phyloP scores from a whole-genome alignment of 2,329 filamentous ascomycete species.

The Cordyceps fumosorosea region DNA sequence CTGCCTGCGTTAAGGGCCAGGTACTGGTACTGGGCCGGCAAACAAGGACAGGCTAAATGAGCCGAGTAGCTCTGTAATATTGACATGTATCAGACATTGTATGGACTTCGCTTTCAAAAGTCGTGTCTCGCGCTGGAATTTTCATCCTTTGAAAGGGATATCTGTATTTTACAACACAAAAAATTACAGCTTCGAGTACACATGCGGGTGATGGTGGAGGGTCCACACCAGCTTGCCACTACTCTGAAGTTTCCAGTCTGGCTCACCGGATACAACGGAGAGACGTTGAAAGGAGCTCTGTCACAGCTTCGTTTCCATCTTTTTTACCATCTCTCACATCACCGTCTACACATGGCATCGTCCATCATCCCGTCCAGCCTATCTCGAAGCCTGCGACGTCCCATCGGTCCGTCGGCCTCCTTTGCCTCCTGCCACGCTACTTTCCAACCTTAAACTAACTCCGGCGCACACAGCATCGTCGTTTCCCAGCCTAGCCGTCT shows the following conservation, averaged over 20 bases:
- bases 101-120: too few relatives aligned
- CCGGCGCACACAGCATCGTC: not conserved
- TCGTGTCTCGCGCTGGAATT: too few relatives aligned
- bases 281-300: not conserved
- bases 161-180: too few relatives aligned
- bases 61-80: not conserved
- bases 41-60: not conserved
- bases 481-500: not conserved
- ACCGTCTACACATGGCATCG: constrained; percentile 1
- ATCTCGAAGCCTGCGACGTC: not conserved
- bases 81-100: not conserved
- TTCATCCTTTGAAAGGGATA: too few relatives aligned
- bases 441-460: not conserved
- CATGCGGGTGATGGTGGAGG: not conserved
- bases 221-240: not conserved
- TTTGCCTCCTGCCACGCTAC: not conserved
- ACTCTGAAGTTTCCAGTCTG: not conserved
- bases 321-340: not conserved
- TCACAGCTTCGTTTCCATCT: not conserved
- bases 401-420: constrained; percentile 8
- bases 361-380: not conserved
- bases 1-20: not conserved
- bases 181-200: too few relatives aligned
- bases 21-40: too few relatives aligned
- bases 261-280: not conserved